Evolutionary conservation across 106 monocot species (phyloP), one percentile per base, ranked within the genome.

Genomic region (Phalaenopsis aphrodite): DNA sequence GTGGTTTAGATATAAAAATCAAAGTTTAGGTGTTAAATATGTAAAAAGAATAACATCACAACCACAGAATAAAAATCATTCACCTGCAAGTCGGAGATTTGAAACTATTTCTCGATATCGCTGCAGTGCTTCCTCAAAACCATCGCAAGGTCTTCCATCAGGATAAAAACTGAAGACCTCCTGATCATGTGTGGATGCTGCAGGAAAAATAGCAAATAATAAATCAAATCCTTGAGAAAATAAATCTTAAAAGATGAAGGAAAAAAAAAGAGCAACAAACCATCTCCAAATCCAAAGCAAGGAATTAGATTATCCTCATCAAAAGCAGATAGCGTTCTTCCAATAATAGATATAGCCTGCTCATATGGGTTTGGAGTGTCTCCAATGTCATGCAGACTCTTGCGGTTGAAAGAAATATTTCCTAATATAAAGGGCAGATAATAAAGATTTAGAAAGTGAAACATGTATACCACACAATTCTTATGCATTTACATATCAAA

Each of bases 221-320:
- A n/a, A 5, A 61, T 0, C 4, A 42, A 56, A 23, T 37, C 9
- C 8, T 38, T 30, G 37, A 56, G 7, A 75, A 76, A 76, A 39
- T 8, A 78, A 43, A 14, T 45, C 43, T 42, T 74, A 36, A 74
- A n/a, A 21, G 74, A 74, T 74, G 19, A 36, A 76, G 42, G 15
- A 30, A 4, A 49, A 0, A 0, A 75, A 84, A 7, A 17, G 56
- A 39, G 30, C 17, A 21, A 78, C 82, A 85, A 78, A 97, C 96
- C 90, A 81, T 97, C 92, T 21, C 96, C 96, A 72, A 97, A 97
- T 74, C 96, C 96, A 82, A 87, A 97, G 81, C 94, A 97, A 69
- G 96, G 96, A 77, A 97, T 97, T 55, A 94, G 85, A 79, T 94
- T 94, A 77, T 97, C 96, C 78, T 94, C 96, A 77, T 97, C 96